Percentiles rank a stretch among this genome's conserved stretches.
phyloP scores from a whole-genome alignment of 75 land plant genomes.

The Cryptomeria japonica region DNA sequence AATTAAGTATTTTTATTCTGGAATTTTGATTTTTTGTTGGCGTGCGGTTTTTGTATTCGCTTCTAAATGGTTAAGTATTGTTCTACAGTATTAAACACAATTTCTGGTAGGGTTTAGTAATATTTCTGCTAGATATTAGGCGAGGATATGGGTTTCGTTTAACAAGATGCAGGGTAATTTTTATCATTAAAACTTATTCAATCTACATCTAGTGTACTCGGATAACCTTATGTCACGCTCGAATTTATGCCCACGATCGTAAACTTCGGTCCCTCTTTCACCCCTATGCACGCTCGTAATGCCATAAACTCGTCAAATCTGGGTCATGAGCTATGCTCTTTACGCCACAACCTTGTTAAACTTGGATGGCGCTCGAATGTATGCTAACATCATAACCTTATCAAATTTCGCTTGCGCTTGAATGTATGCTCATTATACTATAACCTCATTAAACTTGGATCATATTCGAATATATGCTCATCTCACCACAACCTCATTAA shows the following conservation, averaged over 20 bases:
- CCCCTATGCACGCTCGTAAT: too few species aligned
- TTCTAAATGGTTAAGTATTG: background rate
- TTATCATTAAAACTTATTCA: too few species aligned
- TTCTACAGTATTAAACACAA: too few species aligned
- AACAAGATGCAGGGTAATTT: background rate
- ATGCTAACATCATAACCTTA: background rate
- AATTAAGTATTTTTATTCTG: background rate
- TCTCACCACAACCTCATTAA: background rate
- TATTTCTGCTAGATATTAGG: background rate
- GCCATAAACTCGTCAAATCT: too few species aligned
- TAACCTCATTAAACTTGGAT: background rate
- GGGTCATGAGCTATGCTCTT: too few species aligned
- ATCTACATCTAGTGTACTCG: too few species aligned
- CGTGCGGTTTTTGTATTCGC: background rate
- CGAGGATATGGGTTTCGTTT: background rate
- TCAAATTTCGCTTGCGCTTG: background rate
- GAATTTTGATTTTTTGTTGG: background rate
- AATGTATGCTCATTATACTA: background rate
- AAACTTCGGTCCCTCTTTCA: too few species aligned
- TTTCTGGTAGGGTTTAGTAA: too few species aligned
- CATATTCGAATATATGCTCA: background rate
- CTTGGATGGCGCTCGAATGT: background rate
- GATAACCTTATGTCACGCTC: too few species aligned
- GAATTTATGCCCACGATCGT: too few species aligned
- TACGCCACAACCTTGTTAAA: background rate